These are phyloP conservation scores for Sisymbrium irio DNA, from an alignment of 345 rosid genomes.

Conservation along the genomic window DNA sequence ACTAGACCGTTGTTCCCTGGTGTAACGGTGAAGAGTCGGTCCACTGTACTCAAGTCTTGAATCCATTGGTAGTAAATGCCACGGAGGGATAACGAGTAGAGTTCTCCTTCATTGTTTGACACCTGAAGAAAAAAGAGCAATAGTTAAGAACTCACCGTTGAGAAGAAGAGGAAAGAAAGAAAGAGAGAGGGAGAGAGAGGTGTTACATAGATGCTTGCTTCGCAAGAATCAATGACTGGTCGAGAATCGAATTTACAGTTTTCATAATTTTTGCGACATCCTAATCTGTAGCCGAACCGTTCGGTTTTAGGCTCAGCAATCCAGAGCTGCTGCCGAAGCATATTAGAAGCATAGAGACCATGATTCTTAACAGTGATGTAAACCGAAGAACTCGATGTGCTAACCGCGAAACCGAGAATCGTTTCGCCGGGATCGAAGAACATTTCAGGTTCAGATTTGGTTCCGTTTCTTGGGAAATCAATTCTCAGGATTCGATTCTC, in stretches of 20 bases:
- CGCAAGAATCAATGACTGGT: constrained; percentile 73
- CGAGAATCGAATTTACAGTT: constrained; percentile 65
- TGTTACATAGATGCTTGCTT: constrained; percentile 71
- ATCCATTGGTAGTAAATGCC: constrained; percentile 68
- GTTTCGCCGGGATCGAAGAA: constrained; percentile 63
- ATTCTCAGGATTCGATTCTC: constrained; percentile 66
- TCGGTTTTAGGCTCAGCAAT: constrained; percentile 63
- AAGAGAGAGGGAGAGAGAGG: not conserved
- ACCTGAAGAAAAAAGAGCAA: constrained; percentile 45
- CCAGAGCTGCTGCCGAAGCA: constrained; percentile 53
- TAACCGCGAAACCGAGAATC: constrained; percentile 62
- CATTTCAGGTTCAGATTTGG: constrained; percentile 46
- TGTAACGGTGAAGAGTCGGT: constrained; percentile 51
- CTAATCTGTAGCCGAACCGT: constrained; percentile 61
- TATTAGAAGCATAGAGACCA: constrained; percentile 59
- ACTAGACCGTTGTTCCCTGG: constrained; percentile 75
- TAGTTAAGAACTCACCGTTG: not conserved
- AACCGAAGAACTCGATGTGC: constrained; percentile 55
- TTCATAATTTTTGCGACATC: constrained; percentile 52
- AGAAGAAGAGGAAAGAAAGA: not conserved
- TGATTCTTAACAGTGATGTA: constrained; percentile 54
- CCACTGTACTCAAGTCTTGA: constrained; percentile 66
- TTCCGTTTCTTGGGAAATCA: constrained; percentile 37
- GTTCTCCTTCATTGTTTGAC: constrained; percentile 68
- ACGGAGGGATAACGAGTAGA: constrained; percentile 72